Conservation (phyloP, 2,329 filamentous ascomycete species). For the Diaporthe sp. region DNA sequence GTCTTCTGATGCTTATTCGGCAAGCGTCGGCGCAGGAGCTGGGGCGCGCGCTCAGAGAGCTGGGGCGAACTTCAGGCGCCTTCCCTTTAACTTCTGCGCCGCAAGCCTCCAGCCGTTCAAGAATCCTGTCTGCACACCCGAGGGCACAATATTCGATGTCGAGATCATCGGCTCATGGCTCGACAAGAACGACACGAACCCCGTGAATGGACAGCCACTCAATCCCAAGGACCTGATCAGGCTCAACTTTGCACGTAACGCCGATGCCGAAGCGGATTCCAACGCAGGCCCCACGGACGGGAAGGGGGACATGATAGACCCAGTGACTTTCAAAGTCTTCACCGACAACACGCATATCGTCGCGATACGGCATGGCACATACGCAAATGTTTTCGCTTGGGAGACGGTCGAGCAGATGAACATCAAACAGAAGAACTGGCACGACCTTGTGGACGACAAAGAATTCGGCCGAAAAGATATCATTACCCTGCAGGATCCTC, state of each 20-base stretch:
- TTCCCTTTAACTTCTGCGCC: conserved; percentile 98
- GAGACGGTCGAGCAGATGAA: conserved; percentile 97
- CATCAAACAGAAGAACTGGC: conserved; percentile 97
- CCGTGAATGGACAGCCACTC: conserved; percentile 84
- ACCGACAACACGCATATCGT: conserved; percentile 99
- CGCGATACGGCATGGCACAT: conserved; percentile 81
- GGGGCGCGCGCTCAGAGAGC: conserved; percentile 68
- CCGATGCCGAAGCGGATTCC: conserved; percentile 69
- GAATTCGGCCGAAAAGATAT: conserved; percentile 93
- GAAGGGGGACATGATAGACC: conserved; percentile 89
- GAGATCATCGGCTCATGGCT: conserved; percentile 96
- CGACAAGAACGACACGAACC: conserved; percentile 93
- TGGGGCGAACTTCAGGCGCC: conserved; percentile 81
- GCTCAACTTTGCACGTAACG: conserved; percentile 92
- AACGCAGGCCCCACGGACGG: conserved; percentile 63
- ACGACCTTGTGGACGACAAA: conserved; percentile 87
- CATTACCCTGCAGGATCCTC: conserved; percentile 95
- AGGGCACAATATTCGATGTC: conserved; percentile 94
- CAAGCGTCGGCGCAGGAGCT: conserved; percentile 80
- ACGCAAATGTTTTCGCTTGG: conserved; percentile 96
- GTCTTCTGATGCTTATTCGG: conserved; percentile 88
- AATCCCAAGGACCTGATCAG: conserved; percentile 88
- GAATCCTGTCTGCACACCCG: conserved; percentile 90
- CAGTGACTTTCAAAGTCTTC: conserved; percentile 96
- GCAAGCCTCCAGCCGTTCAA: conserved; percentile 95